phyloP scores from a whole-genome alignment of 331 rosid species.

The Arachis monticola region DNA sequence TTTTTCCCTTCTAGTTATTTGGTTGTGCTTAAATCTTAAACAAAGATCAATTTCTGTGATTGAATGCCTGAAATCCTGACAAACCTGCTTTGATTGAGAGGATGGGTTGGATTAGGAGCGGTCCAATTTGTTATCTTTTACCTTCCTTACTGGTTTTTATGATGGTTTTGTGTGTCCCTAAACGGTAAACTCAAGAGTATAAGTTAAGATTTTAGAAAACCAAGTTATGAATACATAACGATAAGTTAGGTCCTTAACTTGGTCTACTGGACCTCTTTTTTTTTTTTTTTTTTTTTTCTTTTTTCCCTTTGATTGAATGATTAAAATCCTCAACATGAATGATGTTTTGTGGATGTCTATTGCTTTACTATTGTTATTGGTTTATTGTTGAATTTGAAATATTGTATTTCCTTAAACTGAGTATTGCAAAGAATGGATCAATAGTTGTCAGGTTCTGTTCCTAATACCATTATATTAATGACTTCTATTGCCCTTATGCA shows the following conservation, averaged over 20 bases:
- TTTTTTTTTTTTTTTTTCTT: not conserved
- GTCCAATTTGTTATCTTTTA: no score
- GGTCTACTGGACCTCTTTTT: slow-evolving; percentile 9
- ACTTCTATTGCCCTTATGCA: slow-evolving; percentile 21
- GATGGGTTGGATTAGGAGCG: no score
- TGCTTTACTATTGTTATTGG: slow-evolving; percentile 12
- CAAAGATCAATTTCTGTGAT: no score
- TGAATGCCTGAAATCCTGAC: no score
- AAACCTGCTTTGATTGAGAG: no score
- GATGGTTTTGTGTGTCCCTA: no score
- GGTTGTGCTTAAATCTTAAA: no score
- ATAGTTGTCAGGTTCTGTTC: slow-evolving; percentile 10
- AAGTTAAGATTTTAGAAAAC: slow-evolving; percentile 16
- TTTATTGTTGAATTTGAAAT: slow-evolving; percentile 27
- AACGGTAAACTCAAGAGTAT: not conserved
- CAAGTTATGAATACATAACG: not conserved
- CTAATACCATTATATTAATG: slow-evolving; percentile 19
- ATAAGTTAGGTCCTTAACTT: not conserved
- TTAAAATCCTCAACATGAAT: slow-evolving; percentile 29
- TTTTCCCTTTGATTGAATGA: slow-evolving; percentile 10
- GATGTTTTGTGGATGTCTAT: slow-evolving; percentile 2
- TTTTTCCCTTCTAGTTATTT: no score
- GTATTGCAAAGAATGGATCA: slow-evolving; percentile 12
- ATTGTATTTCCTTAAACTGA: slow-evolving; percentile 27
- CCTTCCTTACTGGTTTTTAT: no score